Base-by-base conservation (phyloP, 208 protist species). In the Crithidia fasciculata region DNA sequence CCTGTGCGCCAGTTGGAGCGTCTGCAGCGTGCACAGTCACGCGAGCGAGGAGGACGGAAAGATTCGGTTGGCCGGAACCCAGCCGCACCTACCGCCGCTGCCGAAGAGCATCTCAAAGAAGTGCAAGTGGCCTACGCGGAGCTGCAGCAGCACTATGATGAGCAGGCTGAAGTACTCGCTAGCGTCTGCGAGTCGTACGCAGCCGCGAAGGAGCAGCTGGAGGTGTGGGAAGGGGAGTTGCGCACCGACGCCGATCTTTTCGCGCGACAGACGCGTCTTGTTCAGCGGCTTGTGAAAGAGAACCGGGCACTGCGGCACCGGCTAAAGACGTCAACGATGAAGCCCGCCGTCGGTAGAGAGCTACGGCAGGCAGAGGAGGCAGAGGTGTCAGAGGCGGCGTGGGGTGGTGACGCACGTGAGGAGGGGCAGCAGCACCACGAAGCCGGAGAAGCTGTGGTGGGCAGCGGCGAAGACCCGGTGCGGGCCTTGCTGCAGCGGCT, bases 241-340 rank as follows among this genome's bases (percentile, higher is more conserved):
- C 74, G 77, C 43, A 88, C 84, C 47, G 93, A 97, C 49, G 86
- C 89, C 49, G 41, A 37, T n/a, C 84, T 90, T n/a, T 97, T 97
- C 69, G 72, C 83, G 9, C 74, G 78, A 28, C 88, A 97, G 59
- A 92, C 95, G 18, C 18, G 69, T 9, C 82, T 82, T 2, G 86
- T 92, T 73, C 59, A 87, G 68, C 66, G 49, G 19, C 68, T 95
- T 2, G 52, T 87, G n/a, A 36, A 73, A 8, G 83, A 91, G 28
- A 95, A 94, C 62, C 72, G 74, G 36, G 56, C 44, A 36, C 63
- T 94, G 65, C 73, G 73, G 13, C 67, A 71, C 45, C 71, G 72
- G 4, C 53, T 80, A 2, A 16, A 10, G 28, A 28, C 28, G 28
- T 28, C 28, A 1, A 28, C 28, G 28, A 28, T 28, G 28, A 28